Evolutionary conservation across 305 asterid genomes (phyloP).

Genomic region (Fraxinus xanthoxyloides): DNA sequence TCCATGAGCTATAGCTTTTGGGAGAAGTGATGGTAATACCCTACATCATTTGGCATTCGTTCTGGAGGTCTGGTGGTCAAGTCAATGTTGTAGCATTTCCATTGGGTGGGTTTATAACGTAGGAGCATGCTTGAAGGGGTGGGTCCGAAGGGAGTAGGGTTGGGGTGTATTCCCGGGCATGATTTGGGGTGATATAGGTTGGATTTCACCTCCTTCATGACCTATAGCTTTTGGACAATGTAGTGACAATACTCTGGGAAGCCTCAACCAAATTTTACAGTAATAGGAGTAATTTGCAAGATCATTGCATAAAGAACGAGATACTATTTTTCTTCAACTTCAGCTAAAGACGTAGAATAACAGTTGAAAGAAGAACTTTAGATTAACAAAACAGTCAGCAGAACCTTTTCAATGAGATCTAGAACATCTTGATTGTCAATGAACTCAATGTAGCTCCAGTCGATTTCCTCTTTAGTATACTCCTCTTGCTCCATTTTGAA

Average conservation of each 20-base stretch:
- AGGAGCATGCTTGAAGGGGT: not conserved
- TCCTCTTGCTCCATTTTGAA: slow-evolving; percentile 99
- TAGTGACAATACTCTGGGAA: not conserved
- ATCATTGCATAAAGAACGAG: not conserved
- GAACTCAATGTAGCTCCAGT: slow-evolving; percentile 99
- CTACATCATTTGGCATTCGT: not conserved
- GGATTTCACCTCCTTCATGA: not conserved
- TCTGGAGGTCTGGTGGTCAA: not conserved
- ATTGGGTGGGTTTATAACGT: not conserved
- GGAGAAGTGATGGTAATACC: not conserved
- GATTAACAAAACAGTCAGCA: slow-evolving; percentile 5
- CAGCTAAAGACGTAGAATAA: not conserved
- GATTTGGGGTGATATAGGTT: not conserved
- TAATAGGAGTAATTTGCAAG: not conserved
- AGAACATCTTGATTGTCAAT: slow-evolving; percentile 90
- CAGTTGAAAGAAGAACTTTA: not conserved
- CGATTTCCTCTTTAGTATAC: slow-evolving; percentile 90
- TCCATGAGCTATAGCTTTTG: not conserved
- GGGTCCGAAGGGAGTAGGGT: not conserved
- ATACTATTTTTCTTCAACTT: not conserved
- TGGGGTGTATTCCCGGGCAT: not conserved
- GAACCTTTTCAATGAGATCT: slow-evolving; percentile 90
- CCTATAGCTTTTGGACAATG: not conserved
- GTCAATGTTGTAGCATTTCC: not conserved
- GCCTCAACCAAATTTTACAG: not conserved